Evolutionary conservation across 2,329 filamentous ascomycete genomes (phyloP).

Genomic region (Phialophora chinensis): DNA sequence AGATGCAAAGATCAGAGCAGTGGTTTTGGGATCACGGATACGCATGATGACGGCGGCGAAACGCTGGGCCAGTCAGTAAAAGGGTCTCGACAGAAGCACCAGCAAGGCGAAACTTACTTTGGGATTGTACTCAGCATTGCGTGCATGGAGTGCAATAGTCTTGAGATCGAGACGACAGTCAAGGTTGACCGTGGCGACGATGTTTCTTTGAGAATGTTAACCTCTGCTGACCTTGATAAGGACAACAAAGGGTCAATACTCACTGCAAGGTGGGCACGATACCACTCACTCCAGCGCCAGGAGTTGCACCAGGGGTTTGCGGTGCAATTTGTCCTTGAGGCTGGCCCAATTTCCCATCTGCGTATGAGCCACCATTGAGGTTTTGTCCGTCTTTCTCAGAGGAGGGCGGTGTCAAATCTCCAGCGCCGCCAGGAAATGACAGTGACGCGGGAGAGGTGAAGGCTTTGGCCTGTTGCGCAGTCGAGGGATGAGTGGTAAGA

Average conservation of each 20-base stretch:
- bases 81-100: constrained; percentile 21
- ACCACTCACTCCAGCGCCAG: constrained; percentile 81
- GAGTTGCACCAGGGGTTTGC: constrained; percentile 89
- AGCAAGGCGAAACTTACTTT: constrained; percentile 69
- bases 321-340: constrained; percentile 74
- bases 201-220: constrained; percentile 76
- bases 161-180: constrained; percentile 97
- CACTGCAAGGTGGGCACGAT: constrained; percentile 95
- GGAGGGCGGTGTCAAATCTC: constrained; percentile 80
- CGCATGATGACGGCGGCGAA: constrained; percentile 99
- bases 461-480: constrained; percentile 89
- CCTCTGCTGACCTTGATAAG: constrained; percentile 54
- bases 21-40: constrained; percentile 98
- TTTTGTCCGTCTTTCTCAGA: constrained; percentile 70
- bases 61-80: constrained; percentile 69
- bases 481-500: constrained; percentile 89
- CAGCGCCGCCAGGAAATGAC: constrained; percentile 84
- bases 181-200: constrained; percentile 97
- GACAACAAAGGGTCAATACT: constrained; percentile 66
- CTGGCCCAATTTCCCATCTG: constrained; percentile 58
- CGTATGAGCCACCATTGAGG: constrained; percentile 51
- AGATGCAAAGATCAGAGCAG: constrained; percentile 94
- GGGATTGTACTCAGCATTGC: constrained; percentile 98
- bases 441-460: constrained; percentile 92
- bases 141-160: constrained; percentile 96